These are phyloP conservation scores for Trichoderma atroviride DNA, from an alignment of 2,329 filamentous ascomycete species.

Conservation along the genomic window DNA sequence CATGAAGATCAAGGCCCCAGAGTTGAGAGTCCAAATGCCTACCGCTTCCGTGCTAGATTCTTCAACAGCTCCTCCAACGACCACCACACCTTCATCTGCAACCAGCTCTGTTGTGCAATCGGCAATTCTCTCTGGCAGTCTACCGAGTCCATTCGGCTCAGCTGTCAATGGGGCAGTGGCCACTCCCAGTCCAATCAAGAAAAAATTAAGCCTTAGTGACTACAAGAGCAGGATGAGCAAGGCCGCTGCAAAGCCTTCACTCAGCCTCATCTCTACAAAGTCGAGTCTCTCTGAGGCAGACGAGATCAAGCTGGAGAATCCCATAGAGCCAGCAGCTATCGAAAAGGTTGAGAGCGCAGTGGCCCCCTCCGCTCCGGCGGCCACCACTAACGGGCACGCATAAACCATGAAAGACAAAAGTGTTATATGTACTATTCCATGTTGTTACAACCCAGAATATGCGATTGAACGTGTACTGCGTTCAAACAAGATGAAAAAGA, in stretches of 20 bases:
- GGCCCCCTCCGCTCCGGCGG: slow-evolving; percentile 30
- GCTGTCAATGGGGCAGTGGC: slow-evolving; percentile 48
- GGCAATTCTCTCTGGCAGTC: slow-evolving; percentile 49
- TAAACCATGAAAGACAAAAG: slow-evolving; percentile 32
- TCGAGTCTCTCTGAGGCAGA: slow-evolving; percentile 42
- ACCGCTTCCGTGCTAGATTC: slow-evolving; percentile 55
- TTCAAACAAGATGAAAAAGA: slow-evolving; percentile 29
- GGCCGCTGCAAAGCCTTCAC: slow-evolving; percentile 45
- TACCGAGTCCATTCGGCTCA: slow-evolving; percentile 49
- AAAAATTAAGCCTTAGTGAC: slow-evolving; percentile 68
- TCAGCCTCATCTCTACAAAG: slow-evolving; percentile 36
- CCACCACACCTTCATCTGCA: slow-evolving; percentile 53
- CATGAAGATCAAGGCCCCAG: slow-evolving; percentile 46
- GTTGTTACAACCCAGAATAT: slow-evolving; percentile 3
- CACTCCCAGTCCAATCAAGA: slow-evolving; percentile 64
- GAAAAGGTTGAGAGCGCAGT: slow-evolving; percentile 37
- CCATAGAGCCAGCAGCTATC: slow-evolving; percentile 36
- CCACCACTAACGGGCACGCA: slow-evolving; percentile 36
- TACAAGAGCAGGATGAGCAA: slow-evolving; percentile 65
- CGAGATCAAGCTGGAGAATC: slow-evolving; percentile 43
- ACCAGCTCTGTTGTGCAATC: slow-evolving; percentile 51
- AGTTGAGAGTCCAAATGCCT: slow-evolving; percentile 60
- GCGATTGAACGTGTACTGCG: slow-evolving; percentile 27
- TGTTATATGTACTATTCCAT: slow-evolving; percentile 33
- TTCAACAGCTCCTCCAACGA: slow-evolving; percentile 40